These are phyloP conservation scores for Psilocybe tampanensis DNA, from an alignment of 768 basidiomycete genomes.

Conservation along the genomic window DNA sequence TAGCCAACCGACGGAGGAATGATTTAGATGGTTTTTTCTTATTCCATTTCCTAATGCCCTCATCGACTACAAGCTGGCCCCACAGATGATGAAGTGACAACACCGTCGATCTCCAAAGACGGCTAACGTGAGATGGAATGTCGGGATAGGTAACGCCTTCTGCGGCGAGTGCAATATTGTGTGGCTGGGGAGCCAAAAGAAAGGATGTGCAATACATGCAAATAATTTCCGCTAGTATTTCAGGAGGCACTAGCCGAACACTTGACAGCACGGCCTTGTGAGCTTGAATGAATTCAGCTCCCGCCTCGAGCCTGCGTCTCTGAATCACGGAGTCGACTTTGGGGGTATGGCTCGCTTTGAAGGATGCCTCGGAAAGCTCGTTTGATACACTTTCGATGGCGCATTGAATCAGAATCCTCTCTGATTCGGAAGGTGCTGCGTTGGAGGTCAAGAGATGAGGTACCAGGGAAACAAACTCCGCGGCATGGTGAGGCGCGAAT, in stretches of 20 bases:
- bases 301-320: constrained; percentile 4
- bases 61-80: constrained; percentile 12
- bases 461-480: constrained; percentile 10
- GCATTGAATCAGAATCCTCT: constrained; percentile 3
- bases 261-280: constrained; percentile 10
- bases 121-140: constrained; percentile 12
- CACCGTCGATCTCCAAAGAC: constrained; percentile 8
- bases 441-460: constrained; percentile 13
- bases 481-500: background rate
- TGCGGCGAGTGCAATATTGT: background rate
- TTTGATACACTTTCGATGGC: constrained; percentile 12
- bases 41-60: constrained; percentile 7
- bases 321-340: background rate
- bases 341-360: background rate
- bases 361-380: background rate
- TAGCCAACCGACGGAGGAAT: constrained; percentile 6
- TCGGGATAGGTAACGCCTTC: constrained; percentile 4
- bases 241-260: constrained; percentile 8
- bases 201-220: constrained; percentile 3
- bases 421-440: constrained; percentile 10
- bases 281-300: constrained; percentile 4
- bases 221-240: constrained; percentile 11
- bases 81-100: constrained; percentile 15
- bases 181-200: constrained; percentile 1
- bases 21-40: constrained; percentile 6